Evolutionary conservation across 768 basidiomycete genomes (phyloP).

Genomic region (Ephemerocybe angulata): DNA sequence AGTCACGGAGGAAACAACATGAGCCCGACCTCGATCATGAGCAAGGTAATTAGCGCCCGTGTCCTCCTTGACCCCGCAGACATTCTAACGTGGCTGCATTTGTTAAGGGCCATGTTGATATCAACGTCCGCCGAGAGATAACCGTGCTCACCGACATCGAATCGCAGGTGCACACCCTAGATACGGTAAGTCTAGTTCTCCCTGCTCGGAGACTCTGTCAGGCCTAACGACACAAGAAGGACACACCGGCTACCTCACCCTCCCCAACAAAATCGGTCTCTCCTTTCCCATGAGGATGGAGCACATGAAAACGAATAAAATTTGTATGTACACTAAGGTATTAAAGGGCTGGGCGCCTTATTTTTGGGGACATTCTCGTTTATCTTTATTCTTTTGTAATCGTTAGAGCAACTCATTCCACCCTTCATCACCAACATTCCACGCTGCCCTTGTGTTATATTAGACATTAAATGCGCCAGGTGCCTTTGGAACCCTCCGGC

Average conservation of each 20-base stretch:
- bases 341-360: not conserved
- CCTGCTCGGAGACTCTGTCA: not conserved
- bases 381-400: not conserved
- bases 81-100: not conserved
- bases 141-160: slow-evolving; percentile 26
- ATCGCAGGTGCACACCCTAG: not conserved
- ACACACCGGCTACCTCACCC: not conserved
- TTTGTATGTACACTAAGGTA: not conserved
- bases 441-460: not conserved
- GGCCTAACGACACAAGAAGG: not conserved
- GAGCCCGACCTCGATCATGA: not conserved
- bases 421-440: not conserved
- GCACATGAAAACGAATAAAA: not conserved
- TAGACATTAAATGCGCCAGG: not conserved
- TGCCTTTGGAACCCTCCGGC: not conserved
- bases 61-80: no score
- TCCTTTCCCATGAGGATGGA: not conserved
- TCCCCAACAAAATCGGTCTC: not conserved
- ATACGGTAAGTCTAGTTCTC: not conserved
- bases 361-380: not conserved
- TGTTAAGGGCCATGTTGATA: slow-evolving; percentile 17
- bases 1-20: not conserved
- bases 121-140: slow-evolving; percentile 30
- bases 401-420: not conserved
- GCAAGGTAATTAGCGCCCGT: no score